Evolutionary conservation across 768 basidiomycete genomes (phyloP).

Genomic region (Tulasnella sp.): DNA sequence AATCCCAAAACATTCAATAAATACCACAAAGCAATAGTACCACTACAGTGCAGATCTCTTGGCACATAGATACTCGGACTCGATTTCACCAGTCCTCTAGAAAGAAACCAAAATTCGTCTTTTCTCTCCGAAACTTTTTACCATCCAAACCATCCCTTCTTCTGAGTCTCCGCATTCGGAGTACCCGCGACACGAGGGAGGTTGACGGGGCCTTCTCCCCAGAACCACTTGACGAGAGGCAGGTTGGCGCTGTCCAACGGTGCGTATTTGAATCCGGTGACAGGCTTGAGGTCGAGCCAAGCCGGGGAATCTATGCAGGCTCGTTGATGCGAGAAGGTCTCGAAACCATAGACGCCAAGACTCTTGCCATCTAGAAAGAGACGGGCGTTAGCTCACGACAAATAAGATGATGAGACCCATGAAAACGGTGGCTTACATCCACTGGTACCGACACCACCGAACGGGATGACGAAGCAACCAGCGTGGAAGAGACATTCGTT

Average conservation of each 20-base stretch:
- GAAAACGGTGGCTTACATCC: conserved; percentile 6
- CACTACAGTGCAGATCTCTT: background rate
- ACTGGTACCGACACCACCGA: conserved; percentile 14
- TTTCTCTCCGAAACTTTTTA: background rate
- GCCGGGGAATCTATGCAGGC: conserved; percentile 25
- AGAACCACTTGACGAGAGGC: background rate
- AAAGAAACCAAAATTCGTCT: background rate
- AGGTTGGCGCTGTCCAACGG: conserved; percentile 33
- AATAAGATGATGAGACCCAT: no score
- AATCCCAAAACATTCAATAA: no score
- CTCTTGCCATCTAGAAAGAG: conserved; percentile 41
- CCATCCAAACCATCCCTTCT: background rate
- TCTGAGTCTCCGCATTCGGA: background rate
- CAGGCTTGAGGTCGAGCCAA: conserved; percentile 29
- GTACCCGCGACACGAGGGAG: background rate
- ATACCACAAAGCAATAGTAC: no score
- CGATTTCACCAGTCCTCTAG: no score
- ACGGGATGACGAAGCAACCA: conserved; percentile 20
- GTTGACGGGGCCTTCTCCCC: background rate
- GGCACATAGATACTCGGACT: background rate
- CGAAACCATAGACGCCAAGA: conserved; percentile 40
- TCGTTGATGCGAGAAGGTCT: conserved; percentile 39
- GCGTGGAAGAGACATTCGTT: conserved; percentile 47
- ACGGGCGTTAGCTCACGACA: conserved; percentile 18
- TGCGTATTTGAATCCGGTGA: conserved; percentile 46